Conservation (phyloP, 129 eudicot species). For the Scalesia atractyloides region DNA sequence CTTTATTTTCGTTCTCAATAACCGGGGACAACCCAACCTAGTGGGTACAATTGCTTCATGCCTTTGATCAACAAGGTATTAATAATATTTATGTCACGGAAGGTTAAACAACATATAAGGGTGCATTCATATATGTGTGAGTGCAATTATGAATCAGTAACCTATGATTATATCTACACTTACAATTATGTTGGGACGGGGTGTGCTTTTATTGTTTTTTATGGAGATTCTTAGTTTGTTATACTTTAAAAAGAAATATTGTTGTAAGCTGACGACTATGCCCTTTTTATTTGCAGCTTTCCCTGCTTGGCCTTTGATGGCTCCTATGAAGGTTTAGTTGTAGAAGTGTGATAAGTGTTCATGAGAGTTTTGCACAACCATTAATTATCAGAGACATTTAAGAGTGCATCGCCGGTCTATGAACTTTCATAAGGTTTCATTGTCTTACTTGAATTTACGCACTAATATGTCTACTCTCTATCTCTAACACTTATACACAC, state of each 20-base stretch:
- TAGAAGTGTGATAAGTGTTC: constrained; percentile 92
- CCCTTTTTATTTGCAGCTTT: constrained; percentile 42
- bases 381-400: constrained; percentile 72
- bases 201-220: too few relatives aligned
- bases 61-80: constrained; percentile 83
- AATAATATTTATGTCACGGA: too few relatives aligned
- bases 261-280: background rate
- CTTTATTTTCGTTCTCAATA: constrained; percentile 70
- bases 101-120: too few relatives aligned
- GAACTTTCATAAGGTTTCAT: constrained; percentile 68
- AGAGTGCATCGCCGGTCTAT: constrained; percentile 79
- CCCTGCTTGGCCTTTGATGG: constrained; percentile 80
- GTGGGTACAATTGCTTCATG: constrained; percentile 79
- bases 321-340: constrained; percentile 78
- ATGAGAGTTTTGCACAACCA: constrained; percentile 75
- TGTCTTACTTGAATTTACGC: constrained; percentile 14
- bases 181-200: too few relatives aligned
- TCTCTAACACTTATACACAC: background rate
- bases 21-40: constrained; percentile 64
- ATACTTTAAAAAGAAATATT: background rate
- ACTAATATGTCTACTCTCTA: background rate
- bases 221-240: too few relatives aligned
- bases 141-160: too few relatives aligned
- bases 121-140: too few relatives aligned
- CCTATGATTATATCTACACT: too few relatives aligned